Evolutionary conservation across 2,329 filamentous ascomycete genomes (phyloP).

Genomic region (Seiridium unicorne): DNA sequence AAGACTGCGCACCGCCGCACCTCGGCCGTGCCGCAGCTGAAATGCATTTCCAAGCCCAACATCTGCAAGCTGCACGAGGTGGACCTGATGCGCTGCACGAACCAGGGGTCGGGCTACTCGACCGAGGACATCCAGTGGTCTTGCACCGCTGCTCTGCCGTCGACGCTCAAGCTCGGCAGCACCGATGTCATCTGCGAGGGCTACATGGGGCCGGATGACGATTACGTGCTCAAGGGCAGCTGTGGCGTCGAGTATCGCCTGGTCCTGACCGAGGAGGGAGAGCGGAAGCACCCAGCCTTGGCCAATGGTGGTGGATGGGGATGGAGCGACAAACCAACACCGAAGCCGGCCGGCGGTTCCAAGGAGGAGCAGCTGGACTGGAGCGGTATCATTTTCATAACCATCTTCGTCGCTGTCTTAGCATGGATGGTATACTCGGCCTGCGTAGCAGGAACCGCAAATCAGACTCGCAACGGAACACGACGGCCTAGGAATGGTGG

Average conservation of each 20-base stretch:
- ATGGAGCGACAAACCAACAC: constrained; percentile 14
- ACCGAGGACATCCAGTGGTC: constrained; percentile 86
- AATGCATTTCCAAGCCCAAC: constrained; percentile 66
- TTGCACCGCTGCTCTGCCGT: constrained; percentile 64
- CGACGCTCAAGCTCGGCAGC: constrained; percentile 68
- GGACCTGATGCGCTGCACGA: constrained; percentile 85
- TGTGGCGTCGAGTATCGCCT: constrained; percentile 91
- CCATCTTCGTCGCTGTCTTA: constrained; percentile 59
- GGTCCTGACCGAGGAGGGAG: constrained; percentile 72
- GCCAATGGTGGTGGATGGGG: constrained; percentile 31
- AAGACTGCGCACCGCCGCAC: constrained; percentile 76
- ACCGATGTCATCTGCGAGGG: constrained; percentile 95
- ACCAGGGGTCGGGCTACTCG: constrained; percentile 78
- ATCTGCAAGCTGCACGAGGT: constrained; percentile 70
- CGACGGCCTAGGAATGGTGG: constrained; percentile 26
- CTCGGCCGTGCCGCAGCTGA: constrained; percentile 72
- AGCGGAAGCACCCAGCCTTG: constrained; percentile 64
- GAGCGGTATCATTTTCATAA: constrained; percentile 52
- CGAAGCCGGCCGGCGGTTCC: neutral
- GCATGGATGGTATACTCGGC: constrained; percentile 62
- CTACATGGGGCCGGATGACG: constrained; percentile 73
- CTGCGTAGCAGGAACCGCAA: constrained; percentile 28
- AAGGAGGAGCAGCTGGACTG: constrained; percentile 23
- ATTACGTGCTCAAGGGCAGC: constrained; percentile 85
- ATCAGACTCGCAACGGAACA: constrained; percentile 3